Evolutionary conservation across 2,329 filamentous ascomycete species (phyloP).

Genomic region (Verticillium alfalfae): DNA sequence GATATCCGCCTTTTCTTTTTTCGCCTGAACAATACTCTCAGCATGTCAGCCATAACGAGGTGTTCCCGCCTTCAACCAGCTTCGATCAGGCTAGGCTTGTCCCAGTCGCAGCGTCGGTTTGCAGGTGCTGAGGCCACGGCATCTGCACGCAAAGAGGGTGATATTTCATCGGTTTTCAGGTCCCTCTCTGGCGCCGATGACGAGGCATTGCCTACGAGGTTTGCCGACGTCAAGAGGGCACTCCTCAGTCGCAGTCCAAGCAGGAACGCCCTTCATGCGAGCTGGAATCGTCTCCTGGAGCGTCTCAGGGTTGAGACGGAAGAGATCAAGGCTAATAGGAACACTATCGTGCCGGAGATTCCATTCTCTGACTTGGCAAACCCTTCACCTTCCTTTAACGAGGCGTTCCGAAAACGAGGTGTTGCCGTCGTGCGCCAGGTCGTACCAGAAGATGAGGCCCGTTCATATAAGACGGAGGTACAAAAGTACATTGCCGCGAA

Average conservation of each 20-base stretch:
- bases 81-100: background rate
- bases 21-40: background rate
- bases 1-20: background rate
- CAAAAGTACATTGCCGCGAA: constrained; percentile 63
- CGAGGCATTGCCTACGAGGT: constrained; percentile 47
- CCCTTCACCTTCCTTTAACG: constrained; percentile 12
- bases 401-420: constrained; percentile 44
- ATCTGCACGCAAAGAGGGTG: constrained; percentile 45
- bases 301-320: constrained; percentile 41
- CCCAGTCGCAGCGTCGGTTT: background rate
- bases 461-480: constrained; percentile 59
- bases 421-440: constrained; percentile 61
- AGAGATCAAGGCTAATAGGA: constrained; percentile 35
- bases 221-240: constrained; percentile 48
- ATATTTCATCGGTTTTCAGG: constrained; percentile 58
- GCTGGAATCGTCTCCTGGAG: constrained; percentile 43
- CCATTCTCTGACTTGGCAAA: constrained; percentile 37
- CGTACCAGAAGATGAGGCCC: constrained; percentile 55
- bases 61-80: background rate
- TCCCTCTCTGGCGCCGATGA: constrained; percentile 46
- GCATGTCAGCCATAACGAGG: background rate
- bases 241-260: constrained; percentile 34
- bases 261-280: constrained; percentile 30
- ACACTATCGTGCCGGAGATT: constrained; percentile 46
- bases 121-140: background rate